These are phyloP conservation scores for Orbilia javanica DNA, from an alignment of 2,329 filamentous ascomycete genomes.

Conservation along the genomic window DNA sequence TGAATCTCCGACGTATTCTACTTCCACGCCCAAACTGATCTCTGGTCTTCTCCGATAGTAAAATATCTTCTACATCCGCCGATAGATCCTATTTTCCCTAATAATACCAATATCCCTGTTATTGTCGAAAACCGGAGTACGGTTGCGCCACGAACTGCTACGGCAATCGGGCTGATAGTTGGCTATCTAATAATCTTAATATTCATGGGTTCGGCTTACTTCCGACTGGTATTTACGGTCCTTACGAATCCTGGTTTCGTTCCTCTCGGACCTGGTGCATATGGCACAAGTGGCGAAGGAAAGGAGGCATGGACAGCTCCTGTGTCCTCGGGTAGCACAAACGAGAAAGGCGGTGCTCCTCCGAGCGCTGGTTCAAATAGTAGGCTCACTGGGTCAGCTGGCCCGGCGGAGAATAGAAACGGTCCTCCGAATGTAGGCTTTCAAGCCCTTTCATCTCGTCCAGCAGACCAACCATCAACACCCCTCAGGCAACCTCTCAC, in stretches of 20 bases:
- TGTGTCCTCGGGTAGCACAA: not conserved
- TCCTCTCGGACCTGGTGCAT: conserved; percentile 69
- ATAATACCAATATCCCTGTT: conserved; percentile 21
- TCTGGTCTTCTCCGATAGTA: conserved; percentile 28
- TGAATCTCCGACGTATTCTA: conserved; percentile 1
- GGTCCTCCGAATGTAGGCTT: conserved; percentile 29
- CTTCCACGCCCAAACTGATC: conserved; percentile 28
- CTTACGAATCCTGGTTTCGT: conserved; percentile 79
- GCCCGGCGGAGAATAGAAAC: conserved; percentile 1
- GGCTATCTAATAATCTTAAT: conserved; percentile 80
- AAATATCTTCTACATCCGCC: conserved; percentile 48
- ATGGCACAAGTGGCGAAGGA: conserved; percentile 49
- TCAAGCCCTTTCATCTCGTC: conserved; percentile 31
- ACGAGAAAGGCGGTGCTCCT: conserved; percentile 34
- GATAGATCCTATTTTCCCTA: not conserved
- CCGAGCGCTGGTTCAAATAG: conserved; percentile 7
- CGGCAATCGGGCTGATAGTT: conserved; percentile 77
- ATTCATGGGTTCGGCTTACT: conserved; percentile 75
- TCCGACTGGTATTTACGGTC: conserved; percentile 77
- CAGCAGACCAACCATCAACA: conserved; percentile 18
- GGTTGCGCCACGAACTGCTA: conserved; percentile 64
- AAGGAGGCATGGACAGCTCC: conserved; percentile 51
- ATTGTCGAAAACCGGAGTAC: conserved; percentile 19
- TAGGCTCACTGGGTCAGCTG: not conserved
- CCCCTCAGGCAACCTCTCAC: conserved; percentile 74